Evolutionary conservation across 2,329 filamentous ascomycete species (phyloP).

Genomic region (Neurospora crassa): DNA sequence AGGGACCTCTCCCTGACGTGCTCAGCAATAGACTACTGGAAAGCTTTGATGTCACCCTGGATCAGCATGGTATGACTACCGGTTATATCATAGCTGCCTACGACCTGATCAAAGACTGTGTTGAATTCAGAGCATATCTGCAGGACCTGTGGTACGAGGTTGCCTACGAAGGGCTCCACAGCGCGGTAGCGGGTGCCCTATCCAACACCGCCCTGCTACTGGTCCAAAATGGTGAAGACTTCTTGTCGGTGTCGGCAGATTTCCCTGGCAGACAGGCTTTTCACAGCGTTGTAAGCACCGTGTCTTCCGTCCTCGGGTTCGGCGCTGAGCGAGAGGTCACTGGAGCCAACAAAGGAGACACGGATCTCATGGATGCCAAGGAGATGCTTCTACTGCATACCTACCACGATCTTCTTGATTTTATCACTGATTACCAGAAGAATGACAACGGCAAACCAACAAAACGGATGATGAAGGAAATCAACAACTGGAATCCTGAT

Average conservation of each 20-base stretch:
- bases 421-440: slow-evolving; percentile 34
- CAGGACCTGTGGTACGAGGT: slow-evolving; percentile 34
- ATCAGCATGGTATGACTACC: slow-evolving; percentile 24
- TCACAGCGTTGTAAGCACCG: slow-evolving; percentile 22
- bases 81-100: slow-evolving; percentile 36
- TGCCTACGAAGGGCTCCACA: slow-evolving; percentile 34
- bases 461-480: slow-evolving; percentile 29
- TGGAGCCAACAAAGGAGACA: slow-evolving; percentile 18
- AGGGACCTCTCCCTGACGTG: slow-evolving; percentile 21
- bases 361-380: slow-evolving; percentile 27
- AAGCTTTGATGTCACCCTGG: slow-evolving; percentile 33
- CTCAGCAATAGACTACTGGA: slow-evolving; percentile 28
- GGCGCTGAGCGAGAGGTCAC: neutral
- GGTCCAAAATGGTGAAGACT: slow-evolving; percentile 27
- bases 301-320: neutral
- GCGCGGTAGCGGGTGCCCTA: slow-evolving; percentile 33
- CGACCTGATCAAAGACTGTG: slow-evolving; percentile 27
- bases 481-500: slow-evolving; percentile 31
- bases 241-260: slow-evolving; percentile 36
- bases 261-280: slow-evolving; percentile 36
- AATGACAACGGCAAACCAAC: slow-evolving; percentile 36
- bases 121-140: slow-evolving; percentile 27
- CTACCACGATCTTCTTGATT: slow-evolving; percentile 33
- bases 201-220: slow-evolving; percentile 32
- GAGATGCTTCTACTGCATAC: slow-evolving; percentile 34